Evolutionary conservation across 495 filamentous ascomycete species (phyloP), one percentile per base, ranked within the genome.

Genomic region (Lineolata rhizophorae): DNA sequence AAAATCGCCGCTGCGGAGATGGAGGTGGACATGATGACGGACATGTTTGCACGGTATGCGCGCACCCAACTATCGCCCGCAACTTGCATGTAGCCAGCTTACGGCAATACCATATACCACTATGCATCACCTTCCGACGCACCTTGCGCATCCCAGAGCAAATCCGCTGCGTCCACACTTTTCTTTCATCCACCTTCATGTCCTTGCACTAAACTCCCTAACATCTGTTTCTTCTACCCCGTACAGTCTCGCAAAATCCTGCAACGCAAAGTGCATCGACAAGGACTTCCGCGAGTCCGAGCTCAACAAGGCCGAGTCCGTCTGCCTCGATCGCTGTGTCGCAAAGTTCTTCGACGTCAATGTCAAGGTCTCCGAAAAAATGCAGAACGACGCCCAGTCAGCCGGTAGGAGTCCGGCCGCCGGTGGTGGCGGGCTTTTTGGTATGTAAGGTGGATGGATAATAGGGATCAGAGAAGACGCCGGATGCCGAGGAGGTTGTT

Each of bases 301-400:
- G 36, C 70, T 97, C 39, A 87, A 91, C 66, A 97, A 97, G 62
- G 87, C 87, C 62, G 87, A 97, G 58, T 76, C 75, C 34, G 87
- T 95, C 41, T 97, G 87, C 59, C 69, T 97, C 40, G 87, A 97
- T 60, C 78, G 87, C 39, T 97, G 87, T 57, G 72, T 85, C 22
- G 63, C 75, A 48, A 97, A 97, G 62, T 95, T 94, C 65, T 93
- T 97, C 58, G 87, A 97, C 38, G 82, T 92, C 48, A 59, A 92
- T 55, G 66, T 87, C 59, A 95, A 93, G 62, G 77, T 97, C 37
- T 66, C 60, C 53, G 72, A 77, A 61, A 77, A 74, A 60, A 76
- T 77, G 72, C 72, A 77, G 51, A 65, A 61, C 6, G 65, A 73
- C 43, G 68, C 67, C 10, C n/a, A n/a, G n/a, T n/a, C n/a, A n/a